Conservation (phyloP, 768 basidiomycete genomes). For the Neoboletus magnificus region DNA sequence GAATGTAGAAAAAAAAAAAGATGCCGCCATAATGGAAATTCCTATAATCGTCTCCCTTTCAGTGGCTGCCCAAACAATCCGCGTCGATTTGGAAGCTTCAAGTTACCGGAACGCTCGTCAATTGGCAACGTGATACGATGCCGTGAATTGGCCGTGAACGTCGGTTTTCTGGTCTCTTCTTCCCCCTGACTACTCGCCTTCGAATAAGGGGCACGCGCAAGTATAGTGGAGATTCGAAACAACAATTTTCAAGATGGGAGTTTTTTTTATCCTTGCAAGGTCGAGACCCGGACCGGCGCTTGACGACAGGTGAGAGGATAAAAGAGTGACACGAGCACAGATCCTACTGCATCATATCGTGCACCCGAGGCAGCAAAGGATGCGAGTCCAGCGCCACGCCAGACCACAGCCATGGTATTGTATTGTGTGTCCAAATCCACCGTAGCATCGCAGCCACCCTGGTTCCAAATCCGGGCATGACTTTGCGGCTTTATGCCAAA, state of each 20-base stretch:
- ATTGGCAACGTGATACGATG: constrained; percentile 1
- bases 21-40: constrained; percentile 20
- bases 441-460: constrained; percentile 2
- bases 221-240: background rate
- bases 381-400: background rate
- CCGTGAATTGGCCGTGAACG: constrained; percentile 15
- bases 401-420: background rate
- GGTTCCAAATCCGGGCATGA: constrained; percentile 10
- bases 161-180: background rate
- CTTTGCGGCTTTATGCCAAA: constrained; percentile 15
- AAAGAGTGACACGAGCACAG: too few species aligned
- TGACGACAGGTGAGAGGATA: constrained; percentile 4
- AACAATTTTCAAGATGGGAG: constrained; percentile 4
- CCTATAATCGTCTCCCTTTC: constrained; percentile 19
- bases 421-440: background rate
- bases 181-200: background rate
- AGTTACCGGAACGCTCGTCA: constrained; percentile 7
- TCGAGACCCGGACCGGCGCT: background rate
- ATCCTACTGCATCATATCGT: background rate
- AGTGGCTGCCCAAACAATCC: constrained; percentile 4
- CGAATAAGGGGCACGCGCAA: background rate
- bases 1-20: background rate
- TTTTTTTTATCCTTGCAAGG: background rate
- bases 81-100: constrained; percentile 3
- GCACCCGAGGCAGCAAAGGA: background rate